Evolutionary conservation across 352 stramenopile genomes (phyloP), one percentile per base, ranked within the genome.

Genomic region (Thraustotheca clavata): DNA sequence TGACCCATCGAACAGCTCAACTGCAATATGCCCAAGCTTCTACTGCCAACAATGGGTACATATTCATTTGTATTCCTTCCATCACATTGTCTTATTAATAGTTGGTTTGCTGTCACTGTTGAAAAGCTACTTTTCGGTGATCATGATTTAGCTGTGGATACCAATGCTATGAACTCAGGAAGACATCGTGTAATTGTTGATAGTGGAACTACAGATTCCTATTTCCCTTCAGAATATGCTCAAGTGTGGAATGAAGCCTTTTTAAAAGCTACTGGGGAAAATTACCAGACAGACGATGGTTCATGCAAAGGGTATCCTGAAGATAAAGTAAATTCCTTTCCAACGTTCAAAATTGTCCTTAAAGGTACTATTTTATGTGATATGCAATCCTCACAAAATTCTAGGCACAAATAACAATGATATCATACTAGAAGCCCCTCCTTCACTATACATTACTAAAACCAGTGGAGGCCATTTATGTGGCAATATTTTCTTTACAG

Each of bases 141-240:
- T 27, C 69, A 71, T n/a, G 75, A 73, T 26, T 60, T 94, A 11
- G 76, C 72, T 0, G 67, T 89, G 20, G 67, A 72, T 6, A 14
- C 68, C 0, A 26, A 63, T 0, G 60, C 71, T 14, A 67, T 87
- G 47, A 91, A 90, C 71, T 80, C 71, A 40, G 71, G 68, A 29
- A 80, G 83, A 29, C 78, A 76, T 67, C 81, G 84, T 3, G 76
- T 91, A 32, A 91, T 94, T 66, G 81, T 94, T n/a, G 85, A 94
- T 57, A 92, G 83, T 65, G 85, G 85, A 2, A 94, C 85, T 49
- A 94, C 85, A 24, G 85, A 94, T 55, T 91, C 83, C n/a, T 94
- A 91, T 63, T 89, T 94, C 46, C 73, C 77, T 11, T 57, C 68
- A 2, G 70, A 63, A 36, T 83, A 70, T 1, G 74, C 69, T 16